phyloP scores from a whole-genome alignment of 805 yeast genomes.

The Pichia phayaonensis region DNA sequence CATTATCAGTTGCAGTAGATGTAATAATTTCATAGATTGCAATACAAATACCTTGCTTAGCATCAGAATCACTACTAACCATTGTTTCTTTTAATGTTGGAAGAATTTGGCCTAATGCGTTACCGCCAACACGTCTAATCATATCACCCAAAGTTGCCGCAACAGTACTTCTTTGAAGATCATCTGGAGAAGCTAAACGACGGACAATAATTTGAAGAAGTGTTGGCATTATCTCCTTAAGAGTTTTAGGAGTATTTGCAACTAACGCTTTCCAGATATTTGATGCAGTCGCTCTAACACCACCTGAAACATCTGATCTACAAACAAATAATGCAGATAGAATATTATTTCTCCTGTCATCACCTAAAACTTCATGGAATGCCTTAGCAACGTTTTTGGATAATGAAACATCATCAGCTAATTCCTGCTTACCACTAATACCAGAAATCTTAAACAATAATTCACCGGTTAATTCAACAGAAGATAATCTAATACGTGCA shows the following conservation, averaged over 20 bases:
- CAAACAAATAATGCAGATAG: conserved; percentile 84
- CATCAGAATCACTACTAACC: conserved; percentile 59
- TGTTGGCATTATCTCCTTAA: conserved; percentile 84
- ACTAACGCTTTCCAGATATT: conserved; percentile 97
- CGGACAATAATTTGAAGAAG: conserved; percentile 74
- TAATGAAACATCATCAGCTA: conserved; percentile 44
- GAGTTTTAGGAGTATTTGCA: conserved; percentile 90
- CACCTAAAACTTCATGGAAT: conserved; percentile 74
- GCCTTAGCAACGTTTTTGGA: conserved; percentile 49
- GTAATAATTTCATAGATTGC: conserved; percentile 81
- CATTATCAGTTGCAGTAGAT: conserved; percentile 56
- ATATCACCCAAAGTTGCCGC: conserved; percentile 92
- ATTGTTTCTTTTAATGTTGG: conserved; percentile 75
- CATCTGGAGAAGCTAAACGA: conserved; percentile 76
- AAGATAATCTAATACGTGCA: conserved; percentile 83
- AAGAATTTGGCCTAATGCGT: conserved; percentile 72
- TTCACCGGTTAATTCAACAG: conserved; percentile 94
- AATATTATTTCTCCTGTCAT: conserved; percentile 80
- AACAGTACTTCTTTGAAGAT: conserved; percentile 73
- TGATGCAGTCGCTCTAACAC: conserved; percentile 81
- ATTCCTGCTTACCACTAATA: conserved; percentile 68
- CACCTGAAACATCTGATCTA: conserved; percentile 83
- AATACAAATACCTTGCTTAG: conserved; percentile 93
- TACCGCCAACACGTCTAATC: conserved; percentile 88
- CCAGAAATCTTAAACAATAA: conserved; percentile 91